Evolutionary conservation across 805 yeast species (phyloP).

Genomic region (Myxozyma kluyveri): DNA sequence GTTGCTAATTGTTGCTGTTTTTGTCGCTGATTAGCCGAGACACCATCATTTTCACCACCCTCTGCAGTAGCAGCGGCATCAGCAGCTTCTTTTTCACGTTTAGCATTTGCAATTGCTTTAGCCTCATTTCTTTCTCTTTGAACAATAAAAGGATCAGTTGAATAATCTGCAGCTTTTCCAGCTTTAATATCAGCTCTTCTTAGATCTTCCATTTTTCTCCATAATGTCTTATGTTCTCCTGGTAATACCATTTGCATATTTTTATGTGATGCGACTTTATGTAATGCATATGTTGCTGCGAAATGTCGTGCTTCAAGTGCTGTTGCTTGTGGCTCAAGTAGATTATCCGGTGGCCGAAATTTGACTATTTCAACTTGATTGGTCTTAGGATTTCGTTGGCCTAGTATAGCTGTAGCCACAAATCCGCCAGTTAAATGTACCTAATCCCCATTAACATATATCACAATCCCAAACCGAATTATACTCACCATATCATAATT

Average conservation of each 20-base stretch:
- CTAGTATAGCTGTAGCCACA: constrained; percentile 60
- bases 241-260: constrained; percentile 87
- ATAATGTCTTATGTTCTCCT: constrained; percentile 69
- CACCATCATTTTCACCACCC: neutral
- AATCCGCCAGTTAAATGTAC: constrained; percentile 53
- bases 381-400: constrained; percentile 79
- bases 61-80: constrained; percentile 11
- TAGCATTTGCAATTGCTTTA: constrained; percentile 39
- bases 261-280: constrained; percentile 71
- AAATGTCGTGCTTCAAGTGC: constrained; percentile 85
- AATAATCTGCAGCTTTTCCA: constrained; percentile 53
- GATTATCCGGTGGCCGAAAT: constrained; percentile 51
- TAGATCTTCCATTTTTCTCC: constrained; percentile 68
- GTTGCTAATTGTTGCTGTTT: neutral
- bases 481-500: constrained; percentile 63
- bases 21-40: neutral
- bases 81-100: constrained; percentile 12
- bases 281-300: constrained; percentile 86
- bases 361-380: constrained; percentile 59
- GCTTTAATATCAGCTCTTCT: constrained; percentile 51
- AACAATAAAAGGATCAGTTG: constrained; percentile 73
- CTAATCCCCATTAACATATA: neutral
- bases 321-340: constrained; percentile 67
- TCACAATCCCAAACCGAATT: constrained; percentile 19
- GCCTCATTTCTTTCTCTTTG: constrained; percentile 58